phyloP scores from a whole-genome alignment of 495 filamentous ascomycete species.

The Lasiosphaeria miniovina region DNA sequence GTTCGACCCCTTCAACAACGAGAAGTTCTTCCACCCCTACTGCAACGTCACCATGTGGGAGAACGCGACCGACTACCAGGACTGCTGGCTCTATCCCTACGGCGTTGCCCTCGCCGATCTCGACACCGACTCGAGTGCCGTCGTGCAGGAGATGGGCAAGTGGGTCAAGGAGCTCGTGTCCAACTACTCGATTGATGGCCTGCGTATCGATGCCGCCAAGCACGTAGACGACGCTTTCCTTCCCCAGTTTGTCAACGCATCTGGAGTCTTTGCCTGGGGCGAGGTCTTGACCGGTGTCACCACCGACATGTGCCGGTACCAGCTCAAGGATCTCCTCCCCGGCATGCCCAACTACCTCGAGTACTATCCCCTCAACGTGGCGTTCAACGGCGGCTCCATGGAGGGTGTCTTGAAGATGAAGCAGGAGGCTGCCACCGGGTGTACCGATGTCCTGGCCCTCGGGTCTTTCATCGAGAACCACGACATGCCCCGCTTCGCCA shows the following conservation, averaged over 20 bases:
- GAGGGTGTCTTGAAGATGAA: constrained; percentile 15
- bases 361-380: constrained; percentile 60
- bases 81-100: constrained; percentile 62
- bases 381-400: constrained; percentile 27
- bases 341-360: constrained; percentile 66
- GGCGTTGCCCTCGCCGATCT: constrained; percentile 64
- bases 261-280: constrained; percentile 70
- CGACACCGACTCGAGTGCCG: constrained; percentile 56
- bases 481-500: constrained; percentile 68
- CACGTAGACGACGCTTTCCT: constrained; percentile 72
- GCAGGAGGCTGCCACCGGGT: constrained; percentile 19
- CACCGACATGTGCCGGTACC: constrained; percentile 32
- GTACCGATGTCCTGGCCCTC: constrained; percentile 30
- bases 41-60: constrained; percentile 64
- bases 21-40: constrained; percentile 63
- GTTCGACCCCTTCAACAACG: constrained; percentile 67
- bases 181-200: constrained; percentile 75
- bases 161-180: constrained; percentile 66
- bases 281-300: constrained; percentile 49
- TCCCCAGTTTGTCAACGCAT: constrained; percentile 56
- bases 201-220: constrained; percentile 73
- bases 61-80: constrained; percentile 42
- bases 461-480: constrained; percentile 80
- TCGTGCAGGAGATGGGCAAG: constrained; percentile 53
- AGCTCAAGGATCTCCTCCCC: constrained; percentile 49